Percentiles rank a stretch among this genome's conserved stretches.
These are phyloP conservation scores for Fusarium virguliforme DNA, from an alignment of 2,329 filamentous ascomycete species.

Conservation along the genomic window DNA sequence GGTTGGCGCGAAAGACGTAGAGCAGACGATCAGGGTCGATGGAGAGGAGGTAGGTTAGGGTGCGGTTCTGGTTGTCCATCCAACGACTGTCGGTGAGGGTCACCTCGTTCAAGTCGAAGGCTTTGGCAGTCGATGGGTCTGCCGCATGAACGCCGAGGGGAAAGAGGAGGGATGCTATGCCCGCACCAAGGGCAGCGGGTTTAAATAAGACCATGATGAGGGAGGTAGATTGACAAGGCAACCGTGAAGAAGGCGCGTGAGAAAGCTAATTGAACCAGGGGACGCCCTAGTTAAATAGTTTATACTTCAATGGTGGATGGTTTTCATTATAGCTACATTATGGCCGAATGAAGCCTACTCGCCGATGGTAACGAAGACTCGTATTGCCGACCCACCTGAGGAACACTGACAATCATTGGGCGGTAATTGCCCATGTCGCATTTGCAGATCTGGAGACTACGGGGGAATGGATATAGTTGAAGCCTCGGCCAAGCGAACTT, in stretches of 20 bases:
- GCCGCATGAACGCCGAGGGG: background rate
- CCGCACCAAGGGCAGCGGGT: conserved; percentile 15
- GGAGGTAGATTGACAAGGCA: background rate
- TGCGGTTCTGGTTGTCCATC: conserved; percentile 42
- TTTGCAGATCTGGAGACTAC: conserved; percentile 36
- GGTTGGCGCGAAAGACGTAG: conserved; percentile 38
- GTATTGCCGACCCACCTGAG: background rate
- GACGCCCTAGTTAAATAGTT: background rate
- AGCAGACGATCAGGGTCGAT: conserved; percentile 34
- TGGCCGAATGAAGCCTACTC: no score
- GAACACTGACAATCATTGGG: conserved; percentile 20
- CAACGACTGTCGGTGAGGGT: conserved; percentile 39
- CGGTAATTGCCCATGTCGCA: conserved; percentile 31
- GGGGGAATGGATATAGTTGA: conserved; percentile 11
- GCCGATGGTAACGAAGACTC: background rate
- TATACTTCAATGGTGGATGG: no score
- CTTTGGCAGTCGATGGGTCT: conserved; percentile 13
- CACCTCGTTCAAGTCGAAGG: conserved; percentile 30
- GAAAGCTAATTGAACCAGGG: background rate
- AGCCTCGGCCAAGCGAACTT: conserved; percentile 16
- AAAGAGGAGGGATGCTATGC: conserved; percentile 9
- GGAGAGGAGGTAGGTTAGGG: conserved; percentile 32
- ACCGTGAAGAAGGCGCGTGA: background rate
- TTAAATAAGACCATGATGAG: conserved; percentile 30
- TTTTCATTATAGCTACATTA: background rate